These are phyloP conservation scores for Diddensiella transvaalensis DNA, from an alignment of 805 yeast genomes.

Conservation along the genomic window DNA sequence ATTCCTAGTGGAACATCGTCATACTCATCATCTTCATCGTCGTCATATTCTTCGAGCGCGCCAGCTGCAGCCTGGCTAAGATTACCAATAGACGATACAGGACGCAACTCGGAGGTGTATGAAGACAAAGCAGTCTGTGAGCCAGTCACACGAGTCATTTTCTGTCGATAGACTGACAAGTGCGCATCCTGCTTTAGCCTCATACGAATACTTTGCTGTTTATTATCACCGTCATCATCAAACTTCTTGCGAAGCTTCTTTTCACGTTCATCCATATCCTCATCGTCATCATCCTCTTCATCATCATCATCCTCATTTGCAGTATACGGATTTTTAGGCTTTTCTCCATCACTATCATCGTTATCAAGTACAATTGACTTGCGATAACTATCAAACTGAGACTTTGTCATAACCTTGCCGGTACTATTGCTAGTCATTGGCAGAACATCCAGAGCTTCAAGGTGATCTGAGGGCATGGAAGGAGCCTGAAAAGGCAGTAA, in stretches of 20 bases:
- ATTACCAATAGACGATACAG: slow-evolving; percentile 10
- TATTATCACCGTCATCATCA: slow-evolving; percentile 21
- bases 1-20: slow-evolving; percentile 41
- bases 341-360: slow-evolving; percentile 5
- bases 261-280: slow-evolving; percentile 14
- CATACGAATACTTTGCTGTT: slow-evolving; percentile 25
- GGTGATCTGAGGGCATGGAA: slow-evolving; percentile 7
- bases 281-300: slow-evolving; percentile 17
- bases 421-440: slow-evolving; percentile 1
- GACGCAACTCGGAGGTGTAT: slow-evolving; percentile 7
- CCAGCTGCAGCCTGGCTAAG: slow-evolving; percentile 9
- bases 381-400: slow-evolving; percentile 29
- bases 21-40: slow-evolving; percentile 35
- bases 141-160: slow-evolving; percentile 39
- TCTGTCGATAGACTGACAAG: slow-evolving; percentile 39
- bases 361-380: slow-evolving; percentile 15
- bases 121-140: slow-evolving; percentile 19
- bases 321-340: slow-evolving; percentile 3
- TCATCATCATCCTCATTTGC: slow-evolving; percentile 17
- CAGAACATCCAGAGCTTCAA: not conserved
- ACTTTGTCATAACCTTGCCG: slow-evolving; percentile 28
- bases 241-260: slow-evolving; percentile 9
- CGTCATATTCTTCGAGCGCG: slow-evolving; percentile 15
- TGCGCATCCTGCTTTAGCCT: slow-evolving; percentile 39
- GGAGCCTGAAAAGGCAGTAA: slow-evolving; percentile 15